phyloP scores from a whole-genome alignment of 2,329 filamentous ascomycete genomes.

The Tolypocladium pustulatum region DNA sequence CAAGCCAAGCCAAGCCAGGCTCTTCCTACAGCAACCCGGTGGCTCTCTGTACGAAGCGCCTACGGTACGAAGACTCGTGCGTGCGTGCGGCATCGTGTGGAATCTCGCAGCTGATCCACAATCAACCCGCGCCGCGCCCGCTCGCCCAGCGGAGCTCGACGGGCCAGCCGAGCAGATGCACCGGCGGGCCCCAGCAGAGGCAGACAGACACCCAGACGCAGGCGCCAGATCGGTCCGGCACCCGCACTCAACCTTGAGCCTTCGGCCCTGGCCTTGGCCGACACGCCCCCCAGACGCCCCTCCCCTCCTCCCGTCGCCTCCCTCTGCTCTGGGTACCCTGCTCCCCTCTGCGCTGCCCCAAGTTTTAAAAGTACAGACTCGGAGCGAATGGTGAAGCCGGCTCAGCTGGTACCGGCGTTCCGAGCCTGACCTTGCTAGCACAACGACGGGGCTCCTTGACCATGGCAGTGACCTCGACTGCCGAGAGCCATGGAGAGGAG shows the following conservation, averaged over 20 bases:
- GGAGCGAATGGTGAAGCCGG: slow-evolving; percentile 3
- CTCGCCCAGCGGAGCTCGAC: background rate
- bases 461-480: background rate
- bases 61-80: background rate
- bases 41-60: background rate
- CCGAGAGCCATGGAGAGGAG: background rate
- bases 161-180: background rate
- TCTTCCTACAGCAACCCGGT: background rate
- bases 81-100: background rate
- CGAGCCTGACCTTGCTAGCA: slow-evolving; percentile 8
- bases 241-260: slow-evolving; percentile 1
- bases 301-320: background rate
- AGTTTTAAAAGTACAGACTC: background rate
- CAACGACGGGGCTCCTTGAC: slow-evolving; percentile 7
- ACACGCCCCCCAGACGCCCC: slow-evolving; percentile 1
- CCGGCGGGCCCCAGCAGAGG: background rate
- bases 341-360: background rate
- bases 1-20: background rate
- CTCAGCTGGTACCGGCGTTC: slow-evolving; percentile 6
- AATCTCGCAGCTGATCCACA: background rate
- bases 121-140: background rate
- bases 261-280: background rate
- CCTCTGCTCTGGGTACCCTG: background rate
- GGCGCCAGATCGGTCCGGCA: background rate
- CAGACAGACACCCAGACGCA: background rate